Percentiles rank a stretch among this genome's conserved stretches.
Conservation (phyloP, 371 early-diverging fungal species). For the Mortierella sp. region DNA sequence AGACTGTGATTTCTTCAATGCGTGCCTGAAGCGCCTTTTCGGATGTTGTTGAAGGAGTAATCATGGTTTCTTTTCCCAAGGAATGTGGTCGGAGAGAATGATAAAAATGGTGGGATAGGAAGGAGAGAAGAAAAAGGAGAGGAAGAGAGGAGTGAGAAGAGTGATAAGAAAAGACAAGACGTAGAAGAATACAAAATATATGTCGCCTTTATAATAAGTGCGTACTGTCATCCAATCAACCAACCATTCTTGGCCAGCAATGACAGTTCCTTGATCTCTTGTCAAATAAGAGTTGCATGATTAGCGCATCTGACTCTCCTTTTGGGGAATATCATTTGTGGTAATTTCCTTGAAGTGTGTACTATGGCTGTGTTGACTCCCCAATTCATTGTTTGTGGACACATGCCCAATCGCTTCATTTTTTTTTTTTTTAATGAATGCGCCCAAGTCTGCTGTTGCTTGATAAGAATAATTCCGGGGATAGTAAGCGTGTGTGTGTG, state of each 20-base stretch:
- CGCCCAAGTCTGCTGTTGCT: background rate
- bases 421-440: background rate
- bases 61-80: too few species aligned
- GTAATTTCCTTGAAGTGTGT: too few species aligned
- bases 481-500: too few species aligned
- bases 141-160: background rate
- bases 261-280: too few species aligned
- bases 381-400: too few species aligned
- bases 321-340: too few species aligned
- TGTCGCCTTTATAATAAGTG: background rate
- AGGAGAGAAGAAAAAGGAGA: background rate
- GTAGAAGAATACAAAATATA: background rate
- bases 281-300: too few species aligned
- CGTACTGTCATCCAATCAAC: background rate
- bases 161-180: background rate
- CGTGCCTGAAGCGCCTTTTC: background rate
- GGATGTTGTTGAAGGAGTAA: background rate
- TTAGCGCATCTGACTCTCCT: too few species aligned
- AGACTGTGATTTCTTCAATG: slow-evolving; percentile 16
- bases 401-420: slow-evolving; percentile 4
- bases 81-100: background rate
- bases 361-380: too few species aligned
- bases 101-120: background rate
- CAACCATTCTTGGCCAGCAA: background rate
- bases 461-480: slow-evolving; percentile 26